Percentiles rank a stretch among this genome's conserved stretches.
These are phyloP conservation scores for Clarireedia homoeocarpa DNA, from an alignment of 2,329 filamentous ascomycete genomes.

Conservation along the genomic window DNA sequence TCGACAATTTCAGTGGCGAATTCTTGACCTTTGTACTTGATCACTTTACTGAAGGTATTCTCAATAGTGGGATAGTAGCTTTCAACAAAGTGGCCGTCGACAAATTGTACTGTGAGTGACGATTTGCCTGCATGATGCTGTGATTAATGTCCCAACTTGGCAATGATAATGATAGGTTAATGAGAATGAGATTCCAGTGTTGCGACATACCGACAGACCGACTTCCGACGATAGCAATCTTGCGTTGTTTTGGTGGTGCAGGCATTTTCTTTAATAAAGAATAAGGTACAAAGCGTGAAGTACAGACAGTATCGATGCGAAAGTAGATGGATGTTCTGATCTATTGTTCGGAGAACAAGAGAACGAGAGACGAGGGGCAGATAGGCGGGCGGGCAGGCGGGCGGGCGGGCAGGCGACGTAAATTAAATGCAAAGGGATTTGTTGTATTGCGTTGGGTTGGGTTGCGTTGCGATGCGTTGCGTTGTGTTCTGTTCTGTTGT, in stretches of 20 bases:
- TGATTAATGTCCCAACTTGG: not conserved
- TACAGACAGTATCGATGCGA: too few species aligned
- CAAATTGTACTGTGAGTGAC: conserved; percentile 91
- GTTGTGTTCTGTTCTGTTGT: not conserved
- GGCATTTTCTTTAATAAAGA: conserved; percentile 17
- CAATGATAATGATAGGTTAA: conserved; percentile 3
- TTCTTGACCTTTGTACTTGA: conserved; percentile 87
- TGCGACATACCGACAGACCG: conserved; percentile 71
- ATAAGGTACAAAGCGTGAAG: too few species aligned
- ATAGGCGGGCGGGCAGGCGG: too few species aligned
- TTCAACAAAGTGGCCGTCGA: conserved; percentile 97
- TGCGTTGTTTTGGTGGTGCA: conserved; percentile 65
- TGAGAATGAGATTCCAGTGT: not conserved
- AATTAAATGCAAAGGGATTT: not conserved
- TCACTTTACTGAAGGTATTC: conserved; percentile 95
- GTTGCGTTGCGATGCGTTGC: not conserved
- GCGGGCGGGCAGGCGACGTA: too few species aligned
- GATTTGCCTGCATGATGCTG: conserved; percentile 67
- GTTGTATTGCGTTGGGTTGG: not conserved
- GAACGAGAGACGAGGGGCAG: not conserved
- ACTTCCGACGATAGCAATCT: conserved; percentile 93
- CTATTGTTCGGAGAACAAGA: not conserved
- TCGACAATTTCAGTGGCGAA: conserved; percentile 97
- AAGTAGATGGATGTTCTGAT: not conserved
- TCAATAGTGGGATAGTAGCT: conserved; percentile 99